phyloP scores from a whole-genome alignment of 352 stramenopile species.

The Globisporangium cylindrosporum region DNA sequence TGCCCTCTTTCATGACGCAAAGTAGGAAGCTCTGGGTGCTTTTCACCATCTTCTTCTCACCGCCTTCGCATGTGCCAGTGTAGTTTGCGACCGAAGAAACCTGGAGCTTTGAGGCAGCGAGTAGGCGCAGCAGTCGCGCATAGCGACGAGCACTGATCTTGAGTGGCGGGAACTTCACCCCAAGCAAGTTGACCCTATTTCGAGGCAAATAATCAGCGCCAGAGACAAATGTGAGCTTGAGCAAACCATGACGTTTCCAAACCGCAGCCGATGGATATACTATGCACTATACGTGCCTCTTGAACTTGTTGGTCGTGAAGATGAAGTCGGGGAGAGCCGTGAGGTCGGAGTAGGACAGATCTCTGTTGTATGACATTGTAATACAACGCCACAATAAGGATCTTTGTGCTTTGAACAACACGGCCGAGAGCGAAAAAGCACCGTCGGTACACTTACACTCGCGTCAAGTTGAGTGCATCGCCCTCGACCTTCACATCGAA shows the following conservation, averaged over 20 bases:
- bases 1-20: slow-evolving; percentile 3
- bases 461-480: background rate
- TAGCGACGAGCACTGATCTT: background rate
- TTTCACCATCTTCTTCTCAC: slow-evolving; percentile 9
- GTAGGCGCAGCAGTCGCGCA: background rate
- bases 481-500: slow-evolving; percentile 4
- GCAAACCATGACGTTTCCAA: background rate
- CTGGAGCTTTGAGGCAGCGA: slow-evolving; percentile 5
- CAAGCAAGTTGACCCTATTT: slow-evolving; percentile 8
- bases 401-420: background rate
- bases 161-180: slow-evolving; percentile 1
- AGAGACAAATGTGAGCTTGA: background rate
- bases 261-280: no score
- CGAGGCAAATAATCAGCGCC: background rate
- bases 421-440: no score
- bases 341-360: slow-evolving; percentile 2
- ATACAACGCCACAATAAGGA: background rate
- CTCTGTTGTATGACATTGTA: background rate
- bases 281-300: background rate
- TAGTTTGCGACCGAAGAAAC: background rate
- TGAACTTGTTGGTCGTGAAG: slow-evolving; percentile 8
- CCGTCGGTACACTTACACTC: background rate
- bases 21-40: slow-evolving; percentile 10
- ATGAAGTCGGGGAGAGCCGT: slow-evolving; percentile 1
- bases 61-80: background rate